Percentiles rank a stretch among this genome's conserved stretches.
phyloP scores from a whole-genome alignment of 768 basidiomycete species.

The Lactifluus rugatus region DNA sequence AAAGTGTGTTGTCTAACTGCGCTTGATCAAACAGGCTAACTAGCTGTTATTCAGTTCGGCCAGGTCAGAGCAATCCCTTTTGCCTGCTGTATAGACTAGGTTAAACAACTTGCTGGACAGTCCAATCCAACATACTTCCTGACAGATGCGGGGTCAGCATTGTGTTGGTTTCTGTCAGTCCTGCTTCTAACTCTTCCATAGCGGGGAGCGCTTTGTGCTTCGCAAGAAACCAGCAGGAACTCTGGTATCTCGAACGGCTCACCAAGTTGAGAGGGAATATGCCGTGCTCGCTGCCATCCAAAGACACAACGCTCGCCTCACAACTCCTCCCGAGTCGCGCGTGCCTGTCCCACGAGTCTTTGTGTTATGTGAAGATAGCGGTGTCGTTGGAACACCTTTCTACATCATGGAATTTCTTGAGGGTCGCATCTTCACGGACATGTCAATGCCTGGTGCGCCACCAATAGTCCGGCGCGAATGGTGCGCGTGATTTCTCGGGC shows the following conservation, averaged over 20 bases:
- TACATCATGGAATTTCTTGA: conserved; percentile 96
- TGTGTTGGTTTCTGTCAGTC: neutral
- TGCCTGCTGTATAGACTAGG: neutral
- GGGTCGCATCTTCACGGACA: conserved; percentile 88
- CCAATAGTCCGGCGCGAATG: conserved; percentile 58
- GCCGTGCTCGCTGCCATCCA: conserved; percentile 69
- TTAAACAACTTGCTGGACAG: conserved; percentile 29
- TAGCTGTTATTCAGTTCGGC: conserved; percentile 51
- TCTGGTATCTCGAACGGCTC: conserved; percentile 83
- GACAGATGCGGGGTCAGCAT: conserved; percentile 57
- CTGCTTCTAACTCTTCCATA: neutral
- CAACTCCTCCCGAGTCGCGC: conserved; percentile 38
- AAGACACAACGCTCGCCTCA: conserved; percentile 49
- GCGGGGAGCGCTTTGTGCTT: conserved; percentile 63
- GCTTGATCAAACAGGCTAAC: neutral
- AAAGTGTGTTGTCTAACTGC: conserved; percentile 42
- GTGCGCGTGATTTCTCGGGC: conserved; percentile 32
- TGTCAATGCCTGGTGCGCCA: conserved; percentile 59
- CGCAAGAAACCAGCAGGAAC: conserved; percentile 89
- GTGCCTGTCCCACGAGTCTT: conserved; percentile 85
- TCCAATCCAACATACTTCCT: conserved; percentile 97
- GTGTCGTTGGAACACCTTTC: conserved; percentile 80
- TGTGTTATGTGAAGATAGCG: conserved; percentile 67
- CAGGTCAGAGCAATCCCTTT: conserved; percentile 46
- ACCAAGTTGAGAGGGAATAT: conserved; percentile 93